These are phyloP conservation scores for Picea mariana DNA, from an alignment of 83 land plant genomes.

Conservation along the genomic window DNA sequence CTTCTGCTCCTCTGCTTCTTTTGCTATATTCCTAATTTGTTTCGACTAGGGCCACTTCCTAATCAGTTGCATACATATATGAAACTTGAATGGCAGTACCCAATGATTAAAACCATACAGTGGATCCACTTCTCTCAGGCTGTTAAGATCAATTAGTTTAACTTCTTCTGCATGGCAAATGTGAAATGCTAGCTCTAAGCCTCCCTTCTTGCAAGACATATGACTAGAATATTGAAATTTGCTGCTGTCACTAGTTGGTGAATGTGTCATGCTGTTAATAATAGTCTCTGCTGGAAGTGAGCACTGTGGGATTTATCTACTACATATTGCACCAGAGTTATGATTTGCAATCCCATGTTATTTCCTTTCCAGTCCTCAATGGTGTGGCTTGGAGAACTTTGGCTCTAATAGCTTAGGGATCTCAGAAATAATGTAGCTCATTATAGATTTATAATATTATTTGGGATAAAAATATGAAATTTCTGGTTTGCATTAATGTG, in stretches of 20 bases:
- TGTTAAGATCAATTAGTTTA: background rate
- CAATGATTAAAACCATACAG: background rate
- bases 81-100: too few relatives aligned
- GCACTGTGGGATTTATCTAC: background rate
- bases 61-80: background rate
- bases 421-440: background rate
- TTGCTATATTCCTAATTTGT: background rate
- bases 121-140: background rate
- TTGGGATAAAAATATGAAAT: background rate
- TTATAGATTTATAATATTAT: background rate
- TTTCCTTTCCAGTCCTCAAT: background rate
- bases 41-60: background rate
- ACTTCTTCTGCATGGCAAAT: too few relatives aligned
- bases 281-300: background rate
- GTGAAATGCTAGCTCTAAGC: too few relatives aligned
- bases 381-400: too few relatives aligned
- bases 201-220: too few relatives aligned
- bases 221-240: too few relatives aligned
- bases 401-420: background rate
- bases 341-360: background rate
- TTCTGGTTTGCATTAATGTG: background rate
- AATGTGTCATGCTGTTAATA: too few relatives aligned
- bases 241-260: too few relatives aligned
- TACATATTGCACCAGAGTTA: background rate
- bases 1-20: too few relatives aligned